Evolutionary conservation across 495 filamentous ascomycete genomes (phyloP), one percentile per base, ranked within the genome.

Genomic region (Chaetomium tenue): DNA sequence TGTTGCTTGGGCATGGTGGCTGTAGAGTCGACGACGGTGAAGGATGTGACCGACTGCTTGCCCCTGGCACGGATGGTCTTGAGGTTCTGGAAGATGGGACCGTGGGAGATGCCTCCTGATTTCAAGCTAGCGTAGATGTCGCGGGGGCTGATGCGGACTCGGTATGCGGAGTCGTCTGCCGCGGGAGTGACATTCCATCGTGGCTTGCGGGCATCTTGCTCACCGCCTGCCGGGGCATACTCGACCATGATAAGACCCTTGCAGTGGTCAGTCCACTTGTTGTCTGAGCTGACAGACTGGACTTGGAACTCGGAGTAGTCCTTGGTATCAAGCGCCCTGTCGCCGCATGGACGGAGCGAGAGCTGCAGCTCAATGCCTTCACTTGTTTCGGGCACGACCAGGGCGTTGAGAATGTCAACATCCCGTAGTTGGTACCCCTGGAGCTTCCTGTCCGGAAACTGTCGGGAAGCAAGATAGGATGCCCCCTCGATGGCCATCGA

Each of bases 401-500:
- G 72, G 0, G 79, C 78, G 22, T 75, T 66, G 48, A 72, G 70
- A 8, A 78, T 77, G 51, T 74, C 72, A 4, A 83, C 69, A 25
- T 83, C 76, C 1, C 78, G 75, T 23, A 83, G 70, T 13, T 74
- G 73, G 52, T 67, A 78, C 12, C 75, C 66, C 3, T 22, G 13
- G 9, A 69, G 55, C 5, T 33, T 28, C 33, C 52, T 54, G 6
- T 51, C 60, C 0, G 50, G 44, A 0, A 42, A 20, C 20, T 63
- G 25, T 30, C 59, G 39, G 7, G 61, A 52, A 33, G 69, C 51
- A 13, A 58, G 4, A 71, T 71, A 61, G 4, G 39, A 39, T 56
- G 70, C 66, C 0, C 76, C 80, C 63, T 89, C 86, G 0, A 84
- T 62, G 4, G 81, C 83, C 71, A 83, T 82, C 5, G 75, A 69